Evolutionary conservation across 306 rosid genomes (phyloP).

Genomic region (Lathyrus tuberosus): DNA sequence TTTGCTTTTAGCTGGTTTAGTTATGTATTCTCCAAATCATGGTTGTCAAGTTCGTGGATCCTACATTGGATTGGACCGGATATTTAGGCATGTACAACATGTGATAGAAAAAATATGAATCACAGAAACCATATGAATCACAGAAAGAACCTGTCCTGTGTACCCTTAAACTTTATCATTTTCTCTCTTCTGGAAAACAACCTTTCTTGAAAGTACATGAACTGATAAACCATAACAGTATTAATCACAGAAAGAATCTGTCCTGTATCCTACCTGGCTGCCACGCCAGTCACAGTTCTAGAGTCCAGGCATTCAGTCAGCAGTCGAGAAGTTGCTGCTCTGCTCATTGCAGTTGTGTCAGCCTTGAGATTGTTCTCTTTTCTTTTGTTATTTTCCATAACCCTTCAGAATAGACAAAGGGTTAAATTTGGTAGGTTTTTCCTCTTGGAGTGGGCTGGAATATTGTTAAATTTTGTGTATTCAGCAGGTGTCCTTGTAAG

Average conservation of each 20-base stretch:
- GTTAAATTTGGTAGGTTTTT: background rate
- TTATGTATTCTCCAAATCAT: background rate
- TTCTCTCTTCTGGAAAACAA: background rate
- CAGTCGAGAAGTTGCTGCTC: too few species aligned
- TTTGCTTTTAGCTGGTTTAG: conserved; percentile 21
- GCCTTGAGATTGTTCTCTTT: background rate
- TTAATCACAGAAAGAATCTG: background rate
- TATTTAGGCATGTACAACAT: background rate
- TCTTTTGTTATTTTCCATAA: background rate
- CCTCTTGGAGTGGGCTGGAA: background rate
- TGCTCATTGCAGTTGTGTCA: too few species aligned
- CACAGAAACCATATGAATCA: background rate
- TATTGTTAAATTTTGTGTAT: background rate
- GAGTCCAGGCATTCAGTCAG: too few species aligned
- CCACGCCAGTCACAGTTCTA: too few species aligned
- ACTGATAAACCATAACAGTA: background rate
- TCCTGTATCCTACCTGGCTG: too few species aligned
- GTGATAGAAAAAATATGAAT: background rate
- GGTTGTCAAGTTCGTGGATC: background rate
- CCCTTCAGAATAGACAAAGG: background rate
- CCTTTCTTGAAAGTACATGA: background rate
- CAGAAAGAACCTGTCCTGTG: too few species aligned
- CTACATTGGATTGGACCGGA: background rate
- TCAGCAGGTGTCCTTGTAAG: background rate
- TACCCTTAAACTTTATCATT: background rate